Evolutionary conservation across 2,329 filamentous ascomycete species (phyloP), one percentile per base, ranked within the genome.

Genomic region (Meredithiella fracta): DNA sequence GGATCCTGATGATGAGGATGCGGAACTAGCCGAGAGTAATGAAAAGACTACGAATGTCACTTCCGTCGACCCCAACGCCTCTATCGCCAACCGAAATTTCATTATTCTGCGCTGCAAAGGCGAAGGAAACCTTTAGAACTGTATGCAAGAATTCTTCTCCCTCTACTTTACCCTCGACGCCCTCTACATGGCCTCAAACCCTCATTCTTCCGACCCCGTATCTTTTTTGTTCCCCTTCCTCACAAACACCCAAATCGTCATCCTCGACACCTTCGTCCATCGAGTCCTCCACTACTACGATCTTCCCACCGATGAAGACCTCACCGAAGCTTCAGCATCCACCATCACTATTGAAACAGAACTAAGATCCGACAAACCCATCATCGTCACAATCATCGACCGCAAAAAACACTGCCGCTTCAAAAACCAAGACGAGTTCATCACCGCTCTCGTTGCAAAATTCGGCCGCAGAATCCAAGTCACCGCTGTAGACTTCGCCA

Each of bases 401-500:
- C 66, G 69, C 15, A 64, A 55, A 14, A 62, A 61, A 25, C 62
- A 58, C 20, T 66, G 69, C n/a, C 61, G 60, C 26, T 63, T 72
- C 1, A 34, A 61, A 1, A 59, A 67, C 55, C 60, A 65, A 17
- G 60, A 64, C 8, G 55, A 42, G 15, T 61, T 67, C 23, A 56
- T 70, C 3, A 61, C 62, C 2, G 60, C 61, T 2, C 56, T 70
- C 20, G 56, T 56, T 2, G 23, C 15, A 9, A 47, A 52, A 40
- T 56, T 44, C 17, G 54, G 49, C 37, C 49, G 50, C 3, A 53
- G 50, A 1, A 61, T 69, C 42, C 60, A 59, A 2, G 58, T 71
- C 3, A 60, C 63, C 14, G 61, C 65, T 7, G 60, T 72, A 20
- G 68, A 72, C 60, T 69, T 73, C 57, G 66, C 66, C 0, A 56